Conservation (phyloP, 2,329 filamentous ascomycete species). For the Verticillium nubilum region DNA sequence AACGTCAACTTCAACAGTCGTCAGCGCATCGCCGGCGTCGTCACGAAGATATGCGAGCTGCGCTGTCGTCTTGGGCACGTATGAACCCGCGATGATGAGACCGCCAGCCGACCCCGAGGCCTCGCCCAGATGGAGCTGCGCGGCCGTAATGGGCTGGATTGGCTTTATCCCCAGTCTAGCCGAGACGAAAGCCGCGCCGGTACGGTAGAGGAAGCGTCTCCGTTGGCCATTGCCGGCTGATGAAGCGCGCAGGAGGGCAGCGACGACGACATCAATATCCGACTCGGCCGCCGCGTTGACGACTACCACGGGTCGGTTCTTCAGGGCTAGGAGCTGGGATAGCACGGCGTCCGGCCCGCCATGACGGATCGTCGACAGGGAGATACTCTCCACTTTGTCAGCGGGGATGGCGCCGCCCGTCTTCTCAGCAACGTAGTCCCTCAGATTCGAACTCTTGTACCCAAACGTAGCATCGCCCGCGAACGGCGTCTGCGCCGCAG, state of each 20-base stretch:
- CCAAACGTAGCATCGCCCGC: slow-evolving; percentile 52
- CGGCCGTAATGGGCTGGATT: slow-evolving; percentile 43
- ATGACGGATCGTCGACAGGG: slow-evolving; percentile 38
- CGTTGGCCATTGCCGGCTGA: slow-evolving; percentile 10
- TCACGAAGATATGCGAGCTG: slow-evolving; percentile 39
- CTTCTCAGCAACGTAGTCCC: slow-evolving; percentile 50
- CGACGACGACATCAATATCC: slow-evolving; percentile 49
- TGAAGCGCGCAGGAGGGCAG: slow-evolving; percentile 33
- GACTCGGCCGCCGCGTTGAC: slow-evolving; percentile 46
- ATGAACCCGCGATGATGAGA: slow-evolving; percentile 49
- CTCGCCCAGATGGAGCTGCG: slow-evolving; percentile 30
- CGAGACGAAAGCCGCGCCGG: slow-evolving; percentile 34
- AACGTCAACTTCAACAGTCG: slow-evolving; percentile 42
- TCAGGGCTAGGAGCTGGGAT: slow-evolving; percentile 29
- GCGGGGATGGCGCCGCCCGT: slow-evolving; percentile 31
- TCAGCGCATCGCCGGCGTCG: slow-evolving; percentile 31
- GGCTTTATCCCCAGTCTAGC: slow-evolving; percentile 44
- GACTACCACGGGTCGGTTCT: slow-evolving; percentile 31
- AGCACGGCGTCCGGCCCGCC: slow-evolving; percentile 37
- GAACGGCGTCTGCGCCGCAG: slow-evolving; percentile 47
- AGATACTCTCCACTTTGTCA: slow-evolving; percentile 36
- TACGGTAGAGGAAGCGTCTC: slow-evolving; percentile 29
- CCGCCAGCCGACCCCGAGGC: slow-evolving; percentile 33
- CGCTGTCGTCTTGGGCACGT: slow-evolving; percentile 53
- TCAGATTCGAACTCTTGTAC: slow-evolving; percentile 45